A percentile compares a stretch with the other conserved stretches of the same genome.
phyloP scores from a whole-genome alignment of 2,329 filamentous ascomycete species.

The Verticillium alfalfae region DNA sequence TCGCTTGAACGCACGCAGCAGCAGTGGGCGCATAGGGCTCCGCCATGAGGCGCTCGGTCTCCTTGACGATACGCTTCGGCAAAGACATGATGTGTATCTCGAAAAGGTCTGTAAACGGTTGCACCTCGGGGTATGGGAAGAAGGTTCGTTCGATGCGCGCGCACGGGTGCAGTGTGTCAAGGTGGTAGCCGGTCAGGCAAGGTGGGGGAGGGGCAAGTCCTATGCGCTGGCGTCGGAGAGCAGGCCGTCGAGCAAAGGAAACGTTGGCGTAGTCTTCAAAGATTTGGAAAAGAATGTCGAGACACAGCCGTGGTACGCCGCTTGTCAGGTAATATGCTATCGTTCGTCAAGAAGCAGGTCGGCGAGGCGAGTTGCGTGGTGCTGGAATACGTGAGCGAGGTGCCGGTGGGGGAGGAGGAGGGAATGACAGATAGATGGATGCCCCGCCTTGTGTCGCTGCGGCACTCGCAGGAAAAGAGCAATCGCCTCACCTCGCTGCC shows the following conservation, averaged over 20 bases:
- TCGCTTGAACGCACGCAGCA: background rate
- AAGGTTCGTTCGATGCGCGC: background rate
- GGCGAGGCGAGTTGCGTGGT: background rate
- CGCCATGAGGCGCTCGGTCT: conserved; percentile 93
- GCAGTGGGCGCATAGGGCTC: conserved; percentile 66
- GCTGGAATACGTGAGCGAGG: background rate
- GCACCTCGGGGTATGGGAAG: background rate
- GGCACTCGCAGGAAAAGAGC: background rate
- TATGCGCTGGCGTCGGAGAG: background rate
- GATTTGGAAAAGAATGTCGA: background rate
- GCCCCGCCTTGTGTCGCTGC: background rate
- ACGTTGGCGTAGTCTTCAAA: background rate
- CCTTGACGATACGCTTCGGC: conserved; percentile 96
- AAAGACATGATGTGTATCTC: conserved; percentile 54
- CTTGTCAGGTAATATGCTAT: background rate
- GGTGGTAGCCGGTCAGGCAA: background rate
- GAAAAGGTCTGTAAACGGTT: too few species aligned
- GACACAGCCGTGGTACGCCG: background rate
- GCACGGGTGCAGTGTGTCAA: background rate
- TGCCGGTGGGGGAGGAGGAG: background rate
- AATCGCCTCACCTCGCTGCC: background rate
- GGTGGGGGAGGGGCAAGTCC: background rate
- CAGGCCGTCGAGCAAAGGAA: background rate
- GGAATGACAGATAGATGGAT: background rate
- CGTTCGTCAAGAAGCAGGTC: background rate